Evolutionary conservation across 176 grass and related monocot species (phyloP), one percentile per base, ranked within the genome.

Genomic region (Secale cereale): DNA sequence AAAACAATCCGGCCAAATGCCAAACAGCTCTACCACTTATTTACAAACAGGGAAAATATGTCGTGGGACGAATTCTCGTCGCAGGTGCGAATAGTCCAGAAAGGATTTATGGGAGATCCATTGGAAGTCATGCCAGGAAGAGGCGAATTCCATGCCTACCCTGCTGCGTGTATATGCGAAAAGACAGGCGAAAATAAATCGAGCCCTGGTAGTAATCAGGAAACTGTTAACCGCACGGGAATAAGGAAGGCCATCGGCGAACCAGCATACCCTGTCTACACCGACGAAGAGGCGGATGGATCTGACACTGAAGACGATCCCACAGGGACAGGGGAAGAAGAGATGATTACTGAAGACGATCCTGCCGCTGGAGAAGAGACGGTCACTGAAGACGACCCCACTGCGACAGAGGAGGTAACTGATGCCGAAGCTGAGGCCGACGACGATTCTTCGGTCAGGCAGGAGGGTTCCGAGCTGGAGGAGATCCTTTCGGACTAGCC

Each of bases 91-190:
- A 82, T 67, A 50, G 40, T 85, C 65, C 92, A 97, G 83, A 97
- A 77, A 82, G 91, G 95, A 46, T 93, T 87, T 76, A 93, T 97
- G 89, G 95, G 95, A 50, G 86, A 94, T 22, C 95, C 92, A 16
- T 88, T 90, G 65, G 95, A 98, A 82, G 78, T 90, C 27, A 85
- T 26, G 69, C 88, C 86, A n/a, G 95, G 95, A 33, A 86, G 84
- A 70, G 92, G 95, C 1, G 95, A 97, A 74, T 97, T 97, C 40
- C 92, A 93, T 86, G 95, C 92, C 59, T 86, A 94, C 76, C 95
- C 92, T 56, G 73, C 86, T 10, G 72, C 84, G 30, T 98, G 92
- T 60, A 91, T 98, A 86, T 98, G 92, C 57, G 91, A 83, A 86
- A 89, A 87, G 68, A 67, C 61, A 0, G 19, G 29, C 2, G 4